phyloP scores from a whole-genome alignment of 805 yeast species.

The Wickerhamiella spandovensis region DNA sequence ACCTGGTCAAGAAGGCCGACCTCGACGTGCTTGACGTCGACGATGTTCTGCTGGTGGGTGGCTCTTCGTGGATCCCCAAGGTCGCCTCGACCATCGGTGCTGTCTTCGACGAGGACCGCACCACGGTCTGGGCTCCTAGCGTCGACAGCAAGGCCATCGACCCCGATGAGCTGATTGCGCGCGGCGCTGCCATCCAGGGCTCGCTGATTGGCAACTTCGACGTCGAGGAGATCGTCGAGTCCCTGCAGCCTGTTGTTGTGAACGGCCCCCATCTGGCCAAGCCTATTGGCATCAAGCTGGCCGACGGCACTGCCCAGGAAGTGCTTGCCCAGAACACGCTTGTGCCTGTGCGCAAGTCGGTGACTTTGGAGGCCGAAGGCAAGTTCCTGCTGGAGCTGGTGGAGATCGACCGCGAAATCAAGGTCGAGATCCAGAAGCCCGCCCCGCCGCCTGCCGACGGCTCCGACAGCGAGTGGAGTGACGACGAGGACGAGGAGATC shows the following conservation, averaged over 20 bases:
- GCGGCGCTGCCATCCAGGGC: conserved; percentile 97
- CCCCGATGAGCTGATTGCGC: conserved; percentile 80
- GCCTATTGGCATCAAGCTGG: conserved; percentile 69
- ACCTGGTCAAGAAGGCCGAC: conserved; percentile 66
- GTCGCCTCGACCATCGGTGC: conserved; percentile 59
- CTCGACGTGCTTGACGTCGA: conserved; percentile 76
- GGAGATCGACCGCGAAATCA: conserved; percentile 67
- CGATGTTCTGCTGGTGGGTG: conserved; percentile 87
- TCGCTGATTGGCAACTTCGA: conserved; percentile 64
- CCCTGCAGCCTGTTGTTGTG: conserved; percentile 68
- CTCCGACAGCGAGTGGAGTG: conserved; percentile 40
- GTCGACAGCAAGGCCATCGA: conserved; percentile 60
- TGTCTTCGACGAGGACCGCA: conserved; percentile 63
- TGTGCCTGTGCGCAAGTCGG: conserved; percentile 71
- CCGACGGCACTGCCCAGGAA: conserved; percentile 55
- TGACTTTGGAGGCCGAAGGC: conserved; percentile 47
- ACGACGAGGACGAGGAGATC: conserved; percentile 73
- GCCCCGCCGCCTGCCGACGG: conserved; percentile 47
- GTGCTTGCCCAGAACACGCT: conserved; percentile 75
- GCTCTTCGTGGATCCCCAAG: conserved; percentile 86
- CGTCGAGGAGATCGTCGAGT: conserved; percentile 74
- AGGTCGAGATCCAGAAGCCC: conserved; percentile 66
- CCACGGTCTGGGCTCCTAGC: conserved; percentile 55
- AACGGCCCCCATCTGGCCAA: conserved; percentile 77
- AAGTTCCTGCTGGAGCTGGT: conserved; percentile 51